Evolutionary conservation across 202 grass and related monocot genomes (phyloP), one percentile per base, ranked within the genome.

Genomic region (Setaria italica): DNA sequence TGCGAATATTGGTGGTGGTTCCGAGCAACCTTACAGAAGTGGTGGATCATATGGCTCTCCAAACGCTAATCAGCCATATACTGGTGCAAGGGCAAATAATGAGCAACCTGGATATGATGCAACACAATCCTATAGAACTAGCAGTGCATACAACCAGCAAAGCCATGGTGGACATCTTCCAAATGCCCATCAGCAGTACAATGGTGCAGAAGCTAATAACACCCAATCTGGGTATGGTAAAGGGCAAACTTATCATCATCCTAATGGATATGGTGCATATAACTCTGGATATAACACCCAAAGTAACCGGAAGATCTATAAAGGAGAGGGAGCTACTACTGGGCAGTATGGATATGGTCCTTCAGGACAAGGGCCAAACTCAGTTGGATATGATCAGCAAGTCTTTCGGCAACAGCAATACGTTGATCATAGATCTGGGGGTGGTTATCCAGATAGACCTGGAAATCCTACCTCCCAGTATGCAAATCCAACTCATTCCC

Each of bases 381-480:
- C 77, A 72, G 58, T 60, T 81, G 77, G 59, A 81, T 87, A 77
- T 90, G 51, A 60, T 62, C 85, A 85, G 63, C 83, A 84, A 62
- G 77, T 29, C 9, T 78, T 88, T 85, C 78, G 81, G 34, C 34
- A 70, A 76, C 83, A 82, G 34, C 76, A 77, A 32, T 70, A 80
- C 45, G 47, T 76, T 87, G 59, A 81, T 81, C 69, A 86, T 47
- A 87, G 75, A 84, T 65, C 59, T 80, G 32, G 70, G 64, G 42
- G 55, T 29, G 7, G 79, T 87, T 80, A 46, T 81, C 42, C 58
- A 33, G 76, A 89, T 70, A 80, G 30, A 50, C 35, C 37, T 69
- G 60, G 51, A 63, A 72, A 45, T 86, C 67, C 35, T 71, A 33
- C 74, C 19, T 79, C 84, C 6, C 58, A 79, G 55, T 84, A 86